These are phyloP conservation scores for Trametes coccinea DNA, from an alignment of 768 basidiomycete species.

Conservation along the genomic window DNA sequence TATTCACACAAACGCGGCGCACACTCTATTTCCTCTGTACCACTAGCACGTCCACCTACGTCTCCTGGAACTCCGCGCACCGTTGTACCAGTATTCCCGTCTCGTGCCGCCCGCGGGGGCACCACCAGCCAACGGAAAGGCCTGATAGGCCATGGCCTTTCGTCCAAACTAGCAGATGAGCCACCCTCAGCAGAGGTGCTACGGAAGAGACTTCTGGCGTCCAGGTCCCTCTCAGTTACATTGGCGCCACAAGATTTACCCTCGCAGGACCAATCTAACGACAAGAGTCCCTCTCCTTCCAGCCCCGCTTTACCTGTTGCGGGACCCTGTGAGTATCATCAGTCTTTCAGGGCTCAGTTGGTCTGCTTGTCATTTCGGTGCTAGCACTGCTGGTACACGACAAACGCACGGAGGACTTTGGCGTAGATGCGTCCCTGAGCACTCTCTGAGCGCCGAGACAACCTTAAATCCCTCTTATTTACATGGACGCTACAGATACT, in stretches of 20 bases:
- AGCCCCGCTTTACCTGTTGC: neutral
- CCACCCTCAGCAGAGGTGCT: slow-evolving; percentile 27
- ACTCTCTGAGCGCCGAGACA: too few species aligned
- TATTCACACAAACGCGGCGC: slow-evolving; percentile 65
- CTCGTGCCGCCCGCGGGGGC: slow-evolving; percentile 14
- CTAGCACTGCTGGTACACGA: too few species aligned
- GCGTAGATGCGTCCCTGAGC: too few species aligned
- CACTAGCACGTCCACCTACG: slow-evolving; percentile 78
- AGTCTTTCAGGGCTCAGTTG: too few species aligned
- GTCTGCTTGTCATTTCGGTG: too few species aligned
- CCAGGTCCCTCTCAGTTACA: slow-evolving; percentile 68
- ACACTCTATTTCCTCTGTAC: slow-evolving; percentile 83
- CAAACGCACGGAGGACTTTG: too few species aligned
- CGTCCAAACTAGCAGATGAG: slow-evolving; percentile 33
- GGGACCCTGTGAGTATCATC: slow-evolving; percentile 1
- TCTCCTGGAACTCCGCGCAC: slow-evolving; percentile 65
- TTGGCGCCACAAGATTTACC: slow-evolving; percentile 51
- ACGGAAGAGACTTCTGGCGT: slow-evolving; percentile 37
- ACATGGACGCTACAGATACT: neutral
- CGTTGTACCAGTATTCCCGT: slow-evolving; percentile 37
- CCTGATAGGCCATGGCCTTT: slow-evolving; percentile 48
- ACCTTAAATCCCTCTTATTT: too few species aligned
- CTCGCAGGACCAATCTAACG: neutral
- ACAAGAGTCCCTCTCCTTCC: slow-evolving; percentile 3
- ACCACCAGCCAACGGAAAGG: slow-evolving; percentile 43